Percentiles rank a stretch among this genome's conserved stretches.
These are phyloP conservation scores for Sindora glabra DNA, from an alignment of 306 rosid species.

Conservation along the genomic window DNA sequence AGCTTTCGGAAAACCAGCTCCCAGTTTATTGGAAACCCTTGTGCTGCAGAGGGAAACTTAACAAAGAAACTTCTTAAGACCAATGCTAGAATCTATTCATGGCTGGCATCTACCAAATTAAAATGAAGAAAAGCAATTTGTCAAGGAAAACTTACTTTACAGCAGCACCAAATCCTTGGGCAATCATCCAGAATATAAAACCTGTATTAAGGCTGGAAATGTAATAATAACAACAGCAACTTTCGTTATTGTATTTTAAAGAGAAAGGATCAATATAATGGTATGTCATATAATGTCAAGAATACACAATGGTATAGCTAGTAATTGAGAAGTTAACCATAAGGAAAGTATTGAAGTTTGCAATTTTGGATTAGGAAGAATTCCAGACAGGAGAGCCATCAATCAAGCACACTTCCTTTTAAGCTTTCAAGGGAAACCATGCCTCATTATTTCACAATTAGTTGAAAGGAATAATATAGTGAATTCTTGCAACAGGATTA, in stretches of 20 bases:
- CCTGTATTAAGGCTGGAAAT: slow-evolving; percentile 54
- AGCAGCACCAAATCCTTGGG: slow-evolving; percentile 45
- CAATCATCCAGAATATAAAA: slow-evolving; percentile 59
- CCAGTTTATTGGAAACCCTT: slow-evolving; percentile 71
- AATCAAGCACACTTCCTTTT: slow-evolving; percentile 30
- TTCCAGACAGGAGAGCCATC: slow-evolving; percentile 33
- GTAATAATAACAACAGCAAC: background rate
- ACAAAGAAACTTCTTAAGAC: too few species aligned
- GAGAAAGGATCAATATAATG: background rate
- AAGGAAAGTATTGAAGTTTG: slow-evolving; percentile 38
- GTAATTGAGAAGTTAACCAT: slow-evolving; percentile 37
- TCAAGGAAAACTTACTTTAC: slow-evolving; percentile 2
- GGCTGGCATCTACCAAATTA: background rate
- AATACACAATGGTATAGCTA: background rate
- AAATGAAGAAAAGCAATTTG: background rate
- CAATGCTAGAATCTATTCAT: background rate
- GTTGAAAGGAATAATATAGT: slow-evolving; percentile 36
- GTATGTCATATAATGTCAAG: background rate
- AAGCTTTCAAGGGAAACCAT: slow-evolving; percentile 28
- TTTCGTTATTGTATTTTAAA: background rate
- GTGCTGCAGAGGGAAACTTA: slow-evolving; percentile 30
- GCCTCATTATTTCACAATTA: too few species aligned
- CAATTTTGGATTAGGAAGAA: slow-evolving; percentile 39
- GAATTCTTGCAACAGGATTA: too few species aligned
- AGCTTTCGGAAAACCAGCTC: slow-evolving; percentile 54